Evolutionary conservation across 2,329 filamentous ascomycete species (phyloP).

Genomic region (Fusarium tjaetaba): DNA sequence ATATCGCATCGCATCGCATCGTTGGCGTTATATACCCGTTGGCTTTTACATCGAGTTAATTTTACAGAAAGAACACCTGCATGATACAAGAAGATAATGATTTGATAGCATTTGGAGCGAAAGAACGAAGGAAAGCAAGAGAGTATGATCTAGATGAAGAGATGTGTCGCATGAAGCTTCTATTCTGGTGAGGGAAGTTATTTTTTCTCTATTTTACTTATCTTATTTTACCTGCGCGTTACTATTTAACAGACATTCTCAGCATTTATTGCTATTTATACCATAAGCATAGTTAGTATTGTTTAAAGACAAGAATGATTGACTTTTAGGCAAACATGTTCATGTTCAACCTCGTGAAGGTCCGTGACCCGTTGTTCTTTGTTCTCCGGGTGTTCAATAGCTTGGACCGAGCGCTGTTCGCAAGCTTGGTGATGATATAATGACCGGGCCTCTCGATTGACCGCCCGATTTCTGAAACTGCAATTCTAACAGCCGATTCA

Average conservation of each 20-base stretch:
- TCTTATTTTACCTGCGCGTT: not conserved
- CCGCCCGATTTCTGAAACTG: not conserved
- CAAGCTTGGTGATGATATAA: not conserved
- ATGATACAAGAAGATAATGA: slow-evolving; percentile 43
- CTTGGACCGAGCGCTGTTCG: not conserved
- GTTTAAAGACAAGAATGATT: slow-evolving; percentile 18
- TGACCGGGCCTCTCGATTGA: not conserved
- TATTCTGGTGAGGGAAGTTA: slow-evolving; percentile 26
- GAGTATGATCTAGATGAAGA: slow-evolving; percentile 38
- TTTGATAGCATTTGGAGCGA: slow-evolving; percentile 38
- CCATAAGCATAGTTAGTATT: slow-evolving; percentile 27
- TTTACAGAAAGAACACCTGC: slow-evolving; percentile 15
- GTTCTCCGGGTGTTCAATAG: slow-evolving; percentile 7
- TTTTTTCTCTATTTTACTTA: not conserved
- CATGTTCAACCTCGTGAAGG: not conserved
- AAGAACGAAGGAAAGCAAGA: slow-evolving; percentile 34
- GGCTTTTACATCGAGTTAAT: slow-evolving; percentile 36
- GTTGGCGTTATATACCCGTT: slow-evolving; percentile 52
- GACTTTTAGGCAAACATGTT: not conserved
- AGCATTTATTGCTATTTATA: slow-evolving; percentile 23
- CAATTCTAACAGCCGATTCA: not conserved
- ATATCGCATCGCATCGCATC: slow-evolving; percentile 46
- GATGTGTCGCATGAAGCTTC: slow-evolving; percentile 26
- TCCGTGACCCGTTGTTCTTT: slow-evolving; percentile 31
- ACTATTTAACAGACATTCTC: slow-evolving; percentile 19